These are phyloP conservation scores for Penicillium decumbens DNA, from an alignment of 2,329 filamentous ascomycete genomes.

Conservation along the genomic window DNA sequence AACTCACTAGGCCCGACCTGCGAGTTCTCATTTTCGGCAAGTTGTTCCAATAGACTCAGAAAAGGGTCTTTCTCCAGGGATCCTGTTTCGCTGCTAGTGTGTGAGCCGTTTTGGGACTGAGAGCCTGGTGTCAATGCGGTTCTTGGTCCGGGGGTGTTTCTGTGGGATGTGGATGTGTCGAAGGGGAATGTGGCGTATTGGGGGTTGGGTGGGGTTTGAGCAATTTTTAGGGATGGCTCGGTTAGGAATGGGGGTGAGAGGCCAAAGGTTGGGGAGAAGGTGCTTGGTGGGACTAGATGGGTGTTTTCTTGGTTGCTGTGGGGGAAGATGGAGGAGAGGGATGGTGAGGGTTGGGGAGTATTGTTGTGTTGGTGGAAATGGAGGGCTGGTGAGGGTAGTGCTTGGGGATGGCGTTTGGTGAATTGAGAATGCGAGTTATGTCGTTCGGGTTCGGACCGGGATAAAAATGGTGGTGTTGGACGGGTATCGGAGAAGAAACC, in stretches of 20 bases:
- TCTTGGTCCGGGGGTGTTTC: not conserved
- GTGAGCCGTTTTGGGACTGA: conserved; percentile 41
- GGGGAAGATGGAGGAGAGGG: conserved; percentile 15
- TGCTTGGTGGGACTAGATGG: conserved; percentile 28
- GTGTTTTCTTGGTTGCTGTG: conserved; percentile 20
- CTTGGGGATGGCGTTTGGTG: conserved; percentile 1
- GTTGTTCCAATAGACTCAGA: conserved; percentile 69
- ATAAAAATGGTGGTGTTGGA: conserved; percentile 6
- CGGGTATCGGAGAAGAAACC: conserved; percentile 13
- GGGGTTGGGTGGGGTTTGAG: conserved; percentile 30
- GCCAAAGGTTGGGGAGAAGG: conserved; percentile 39
- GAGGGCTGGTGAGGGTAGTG: conserved; percentile 12
- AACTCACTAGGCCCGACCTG: conserved; percentile 66
- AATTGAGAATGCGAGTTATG: conserved; percentile 9
- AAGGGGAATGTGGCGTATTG: conserved; percentile 41
- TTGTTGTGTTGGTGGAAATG: conserved; percentile 17
- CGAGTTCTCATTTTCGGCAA: conserved; percentile 71
- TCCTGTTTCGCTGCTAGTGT: conserved; percentile 31
- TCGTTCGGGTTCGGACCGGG: conserved; percentile 9
- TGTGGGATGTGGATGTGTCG: conserved; percentile 21
- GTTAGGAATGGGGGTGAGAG: conserved; percentile 28
- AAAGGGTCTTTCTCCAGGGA: conserved; percentile 76
- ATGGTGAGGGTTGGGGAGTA: conserved; percentile 13
- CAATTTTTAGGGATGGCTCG: conserved; percentile 25
- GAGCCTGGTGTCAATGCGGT: conserved; percentile 38